Base-by-base conservation (phyloP, 169 alveolate species). In the Plasmodium gonderi region DNA sequence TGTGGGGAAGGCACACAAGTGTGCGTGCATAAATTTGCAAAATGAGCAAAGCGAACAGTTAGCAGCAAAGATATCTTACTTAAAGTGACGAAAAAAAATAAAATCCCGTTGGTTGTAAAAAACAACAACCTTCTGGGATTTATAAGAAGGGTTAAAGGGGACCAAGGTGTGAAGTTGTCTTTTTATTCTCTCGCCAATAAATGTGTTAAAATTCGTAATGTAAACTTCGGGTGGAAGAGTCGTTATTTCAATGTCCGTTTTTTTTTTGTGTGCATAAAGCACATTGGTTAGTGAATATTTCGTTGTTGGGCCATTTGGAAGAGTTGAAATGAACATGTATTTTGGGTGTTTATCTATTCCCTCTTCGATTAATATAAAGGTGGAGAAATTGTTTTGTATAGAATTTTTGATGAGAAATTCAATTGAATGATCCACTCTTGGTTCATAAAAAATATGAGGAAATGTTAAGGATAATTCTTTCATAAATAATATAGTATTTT, bases 61-160 rank as follows among this genome's bases (percentile, higher is more conserved):
- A 4, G 14, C 11, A 29, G n/a, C 72, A 5, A n/a, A 29, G 38
- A 60, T 23, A 1, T 4, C 95, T 79, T 97, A 99, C 97, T 99
- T 96, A 95, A 98, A 99, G 91, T 99, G 99, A 74, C 99, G 98
- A 94, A 99, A 99, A 96, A 99, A 99, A 12, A 99, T 98, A 95
- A 98, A 99, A 95, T 99, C 99, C 90, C 99, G 97, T 95, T 99
- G 98, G 96, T 99, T 99, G 95, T 99, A 99, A 95, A 98, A 98
- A 23, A 99, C 98, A 67, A 98, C 97, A 36, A 99, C 99, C 92
- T 99, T 96, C 91, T 99, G 96, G 9, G 99, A 99, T 81, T 95
- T 95, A 93, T 99, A 98, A 44, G 99, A 98, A 36, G 99, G 99
- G 44, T 96, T 97, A 93, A 97, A 95, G 29, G 99, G 99, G 87